Evolutionary conservation across 1,284 basidiomycete genomes (phyloP).

Genomic region (Stygiomarasmius scandens): DNA sequence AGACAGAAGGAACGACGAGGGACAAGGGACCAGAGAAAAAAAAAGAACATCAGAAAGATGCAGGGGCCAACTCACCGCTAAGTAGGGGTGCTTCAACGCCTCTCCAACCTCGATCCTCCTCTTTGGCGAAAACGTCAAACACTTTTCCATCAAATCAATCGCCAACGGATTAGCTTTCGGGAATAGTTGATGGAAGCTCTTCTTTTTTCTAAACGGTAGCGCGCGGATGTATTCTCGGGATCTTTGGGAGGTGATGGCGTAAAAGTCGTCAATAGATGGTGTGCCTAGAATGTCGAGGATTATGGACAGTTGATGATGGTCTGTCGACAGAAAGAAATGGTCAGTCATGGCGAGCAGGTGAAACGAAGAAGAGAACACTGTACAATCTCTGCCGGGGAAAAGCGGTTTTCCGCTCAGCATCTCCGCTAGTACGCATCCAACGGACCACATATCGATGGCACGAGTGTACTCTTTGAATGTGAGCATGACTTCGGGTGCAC

Average conservation of each 20-base stretch:
- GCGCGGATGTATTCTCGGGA: conserved; percentile 94
- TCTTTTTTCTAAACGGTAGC: conserved; percentile 88
- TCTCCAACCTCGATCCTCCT: conserved; percentile 89
- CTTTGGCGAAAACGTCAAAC: conserved; percentile 91
- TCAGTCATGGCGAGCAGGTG: conserved; percentile 7
- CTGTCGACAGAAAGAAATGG: conserved; percentile 35
- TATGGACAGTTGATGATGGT: conserved; percentile 90
- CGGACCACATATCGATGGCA: conserved; percentile 93
- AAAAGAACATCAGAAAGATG: not conserved
- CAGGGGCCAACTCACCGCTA: conserved; percentile 35
- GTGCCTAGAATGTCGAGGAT: conserved; percentile 89
- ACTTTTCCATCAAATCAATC: conserved; percentile 88
- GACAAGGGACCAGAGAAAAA: not conserved
- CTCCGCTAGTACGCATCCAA: conserved; percentile 92
- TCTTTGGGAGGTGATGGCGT: conserved; percentile 83
- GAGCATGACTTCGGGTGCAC: conserved; percentile 14
- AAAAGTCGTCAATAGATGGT: conserved; percentile 90
- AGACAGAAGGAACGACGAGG: no score
- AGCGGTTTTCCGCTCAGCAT: conserved; percentile 92
- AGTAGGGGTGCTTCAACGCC: conserved; percentile 90
- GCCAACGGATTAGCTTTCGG: conserved; percentile 43
- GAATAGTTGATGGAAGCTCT: conserved; percentile 64
- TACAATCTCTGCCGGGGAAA: conserved; percentile 87
- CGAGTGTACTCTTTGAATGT: conserved; percentile 28
- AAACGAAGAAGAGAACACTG: conserved; percentile 19